Evolutionary conservation across 179 eudicot genomes (phyloP), one percentile per base, ranked within the genome.

Genomic region (Pouteria campechiana): DNA sequence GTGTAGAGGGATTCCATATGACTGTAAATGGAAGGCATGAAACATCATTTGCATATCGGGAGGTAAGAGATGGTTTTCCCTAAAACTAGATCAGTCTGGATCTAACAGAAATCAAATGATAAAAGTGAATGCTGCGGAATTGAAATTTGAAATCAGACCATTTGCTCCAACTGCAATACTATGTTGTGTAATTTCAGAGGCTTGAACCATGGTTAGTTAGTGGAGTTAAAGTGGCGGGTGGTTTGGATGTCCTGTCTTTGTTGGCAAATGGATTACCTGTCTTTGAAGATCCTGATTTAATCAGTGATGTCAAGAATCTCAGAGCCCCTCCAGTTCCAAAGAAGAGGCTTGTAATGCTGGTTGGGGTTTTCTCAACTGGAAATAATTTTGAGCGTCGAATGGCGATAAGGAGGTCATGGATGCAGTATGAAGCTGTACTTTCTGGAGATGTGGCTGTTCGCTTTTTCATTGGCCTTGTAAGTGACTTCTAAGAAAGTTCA

Each of bases 381-480:
- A 89, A 89, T 70, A 89, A 89, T 51, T 89, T 89, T 44, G 78
- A 81, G 57, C 90, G 97, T 13, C 74, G 95, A 29, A 78, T 85
- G 97, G 95, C 97, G 14, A 45, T 85, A n/a, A 78, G 97, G 65
- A 81, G 88, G 60, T 66, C 97, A 22, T 89, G 97, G 97, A 85
- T 89, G 97, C 93, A 85, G 52, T 89, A 85, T 60, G 75, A 86
- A 48, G 81, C 81, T 70, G 76, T 89, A 19, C 97, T 79, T 47
- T 62, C 81, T 6, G 95, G 93, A 38, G 55, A 45, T 57, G 95
- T 85, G 43, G 86, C 86, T 39, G 89, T 85, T 38, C 86, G 95
- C 22, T 89, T 89, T 63, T 58, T 89, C 50, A 81, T 79, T 46
- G 95, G 93, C 34, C 79, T 89, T 64, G 97, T 89, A 68, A 85